A percentile compares a stretch with the other conserved stretches of the same genome.
Evolutionary conservation across 2,329 filamentous ascomycete genomes (phyloP).

Genomic region (Cordyceps militaris): DNA sequence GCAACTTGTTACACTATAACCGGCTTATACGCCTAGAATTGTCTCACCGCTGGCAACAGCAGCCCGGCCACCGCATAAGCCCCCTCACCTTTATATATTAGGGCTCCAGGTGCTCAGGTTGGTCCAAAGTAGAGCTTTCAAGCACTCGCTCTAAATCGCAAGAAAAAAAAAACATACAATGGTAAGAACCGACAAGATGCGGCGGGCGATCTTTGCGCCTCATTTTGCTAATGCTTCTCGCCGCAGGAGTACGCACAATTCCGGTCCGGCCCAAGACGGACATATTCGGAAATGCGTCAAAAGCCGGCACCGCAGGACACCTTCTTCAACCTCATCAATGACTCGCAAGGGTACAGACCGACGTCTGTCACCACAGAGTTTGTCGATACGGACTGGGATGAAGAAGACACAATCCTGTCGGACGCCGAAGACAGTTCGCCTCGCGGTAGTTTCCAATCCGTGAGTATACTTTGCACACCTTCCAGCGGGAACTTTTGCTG

Average conservation of each 20-base stretch:
- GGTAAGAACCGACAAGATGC: constrained; percentile 23
- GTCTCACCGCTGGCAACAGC: constrained; percentile 34
- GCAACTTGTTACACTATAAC: constrained; percentile 16
- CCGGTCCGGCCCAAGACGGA: constrained; percentile 29
- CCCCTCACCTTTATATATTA: background rate
- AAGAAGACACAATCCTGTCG: constrained; percentile 51
- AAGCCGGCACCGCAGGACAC: constrained; percentile 45
- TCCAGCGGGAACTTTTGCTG: constrained; percentile 9
- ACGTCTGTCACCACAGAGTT: constrained; percentile 69
- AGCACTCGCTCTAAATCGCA: constrained; percentile 4
- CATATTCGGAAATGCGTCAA: constrained; percentile 46
- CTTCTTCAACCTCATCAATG: constrained; percentile 53
- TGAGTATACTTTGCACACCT: constrained; percentile 36
- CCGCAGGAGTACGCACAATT: constrained; percentile 30
- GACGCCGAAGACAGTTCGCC: constrained; percentile 60
- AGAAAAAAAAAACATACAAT: constrained; percentile 18
- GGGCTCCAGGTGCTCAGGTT: background rate
- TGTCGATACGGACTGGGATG: constrained; percentile 68
- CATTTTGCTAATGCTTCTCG: background rate
- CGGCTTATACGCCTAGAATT: constrained; percentile 17
- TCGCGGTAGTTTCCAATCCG: constrained; percentile 62
- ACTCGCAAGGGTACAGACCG: constrained; percentile 47
- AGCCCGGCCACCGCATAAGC: constrained; percentile 10
- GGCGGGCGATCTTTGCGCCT: background rate
- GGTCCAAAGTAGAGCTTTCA: background rate